phyloP scores from a whole-genome alignment of 1,284 basidiomycete genomes.

The Puccinia polysora region DNA sequence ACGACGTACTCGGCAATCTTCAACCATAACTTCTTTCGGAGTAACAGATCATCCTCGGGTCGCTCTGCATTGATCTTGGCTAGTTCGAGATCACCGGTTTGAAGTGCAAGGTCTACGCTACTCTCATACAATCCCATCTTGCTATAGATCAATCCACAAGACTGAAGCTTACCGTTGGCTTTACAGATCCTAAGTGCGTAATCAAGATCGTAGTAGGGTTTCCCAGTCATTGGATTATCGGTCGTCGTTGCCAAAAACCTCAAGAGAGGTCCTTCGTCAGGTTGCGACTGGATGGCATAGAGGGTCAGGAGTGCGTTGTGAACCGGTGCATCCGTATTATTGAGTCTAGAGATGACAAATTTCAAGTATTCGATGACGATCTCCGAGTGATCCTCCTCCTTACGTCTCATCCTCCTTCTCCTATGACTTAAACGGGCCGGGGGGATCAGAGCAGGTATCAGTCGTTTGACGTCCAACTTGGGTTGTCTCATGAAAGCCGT shows the following conservation, averaged over 20 bases:
- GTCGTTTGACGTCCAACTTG: slow-evolving; percentile 70
- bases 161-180: slow-evolving; percentile 67
- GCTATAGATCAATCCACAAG: slow-evolving; percentile 93
- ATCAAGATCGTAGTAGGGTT: slow-evolving; percentile 93
- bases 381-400: slow-evolving; percentile 4
- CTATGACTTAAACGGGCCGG: slow-evolving; percentile 50
- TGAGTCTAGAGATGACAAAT: slow-evolving; percentile 67
- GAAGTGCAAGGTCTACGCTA: slow-evolving; percentile 88
- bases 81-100: slow-evolving; percentile 85
- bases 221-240: slow-evolving; percentile 71
- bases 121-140: slow-evolving; percentile 97
- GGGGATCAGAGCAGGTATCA: slow-evolving; percentile 84
- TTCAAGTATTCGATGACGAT: slow-evolving; percentile 40
- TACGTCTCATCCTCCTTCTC: slow-evolving; percentile 1
- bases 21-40: slow-evolving; percentile 93
- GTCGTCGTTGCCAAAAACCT: slow-evolving; percentile 81
- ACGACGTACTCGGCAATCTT: slow-evolving; percentile 97
- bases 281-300: slow-evolving; percentile 60
- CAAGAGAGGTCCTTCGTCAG: slow-evolving; percentile 74
- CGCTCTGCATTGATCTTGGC: slow-evolving; percentile 90
- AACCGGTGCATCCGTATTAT: slow-evolving; percentile 75
- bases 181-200: slow-evolving; percentile 88
- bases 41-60: slow-evolving; percentile 77
- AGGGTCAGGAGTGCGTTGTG: slow-evolving; percentile 92
- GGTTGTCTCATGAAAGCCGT: slow-evolving; percentile 84